Percentiles rank a stretch among this genome's conserved stretches.
Conservation (phyloP, 805 yeast species). For the Starmerella geochares region DNA sequence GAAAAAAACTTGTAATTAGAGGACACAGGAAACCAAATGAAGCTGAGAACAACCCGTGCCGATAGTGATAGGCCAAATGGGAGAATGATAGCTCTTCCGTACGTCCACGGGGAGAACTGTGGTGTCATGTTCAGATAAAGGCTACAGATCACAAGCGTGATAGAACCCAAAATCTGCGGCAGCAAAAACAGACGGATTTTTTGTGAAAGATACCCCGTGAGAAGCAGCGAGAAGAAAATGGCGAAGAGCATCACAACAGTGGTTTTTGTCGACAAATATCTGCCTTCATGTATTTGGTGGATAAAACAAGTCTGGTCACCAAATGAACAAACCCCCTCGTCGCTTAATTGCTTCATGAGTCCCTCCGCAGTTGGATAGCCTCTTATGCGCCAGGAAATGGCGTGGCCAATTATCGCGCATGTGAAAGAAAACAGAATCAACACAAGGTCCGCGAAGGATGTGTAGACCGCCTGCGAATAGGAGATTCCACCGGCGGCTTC, state of each 20-base stretch:
- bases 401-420: conserved; percentile 18
- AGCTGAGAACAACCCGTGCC: conserved; percentile 16
- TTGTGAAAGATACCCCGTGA: conserved; percentile 13
- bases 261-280: conserved; percentile 20
- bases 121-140: conserved; percentile 13
- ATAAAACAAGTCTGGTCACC: conserved; percentile 18
- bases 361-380: conserved; percentile 19
- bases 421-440: conserved; percentile 14
- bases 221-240: conserved; percentile 14
- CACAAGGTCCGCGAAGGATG: conserved; percentile 11
- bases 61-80: conserved; percentile 26
- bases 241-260: conserved; percentile 23
- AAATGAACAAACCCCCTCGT: conserved; percentile 21
- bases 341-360: conserved; percentile 13
- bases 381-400: conserved; percentile 23
- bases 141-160: conserved; percentile 15
- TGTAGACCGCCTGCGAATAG: conserved; percentile 10
- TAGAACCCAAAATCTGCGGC: conserved; percentile 22
- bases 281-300: conserved; percentile 14
- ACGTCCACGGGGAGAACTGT: conserved; percentile 12
- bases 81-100: conserved; percentile 17
- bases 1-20: conserved; percentile 24
- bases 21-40: conserved; percentile 25
- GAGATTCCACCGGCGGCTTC: conserved; percentile 26
- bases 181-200: conserved; percentile 13